phyloP scores from a whole-genome alignment of 2,329 filamentous ascomycete genomes.

The Ceratocystis papillata region DNA sequence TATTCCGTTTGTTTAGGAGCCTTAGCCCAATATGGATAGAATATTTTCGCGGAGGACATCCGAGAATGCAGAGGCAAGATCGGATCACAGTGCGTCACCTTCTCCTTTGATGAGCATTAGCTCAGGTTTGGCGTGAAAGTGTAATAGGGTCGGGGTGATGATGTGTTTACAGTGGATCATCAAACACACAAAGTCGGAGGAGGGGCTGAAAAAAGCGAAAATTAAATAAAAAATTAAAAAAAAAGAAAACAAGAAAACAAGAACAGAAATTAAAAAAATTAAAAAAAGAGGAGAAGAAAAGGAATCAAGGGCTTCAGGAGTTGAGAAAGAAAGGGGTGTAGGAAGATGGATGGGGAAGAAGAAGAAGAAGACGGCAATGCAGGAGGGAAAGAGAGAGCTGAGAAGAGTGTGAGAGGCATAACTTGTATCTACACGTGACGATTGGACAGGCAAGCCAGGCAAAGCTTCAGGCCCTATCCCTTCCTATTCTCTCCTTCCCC shows the following conservation, averaged over 20 bases:
- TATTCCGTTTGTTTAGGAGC: neutral
- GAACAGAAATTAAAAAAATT: neutral
- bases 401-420: neutral
- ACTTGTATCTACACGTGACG: neutral
- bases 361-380: neutral
- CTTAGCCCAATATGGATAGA: neutral
- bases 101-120: constrained; percentile 8
- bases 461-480: too few species aligned
- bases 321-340: neutral
- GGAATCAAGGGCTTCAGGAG: neutral
- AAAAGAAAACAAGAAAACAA: neutral
- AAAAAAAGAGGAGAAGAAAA: neutral
- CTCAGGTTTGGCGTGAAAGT: neutral
- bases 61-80: constrained; percentile 8
- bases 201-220: neutral
- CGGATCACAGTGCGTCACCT: constrained; percentile 4
- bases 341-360: neutral
- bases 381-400: neutral
- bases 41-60: neutral
- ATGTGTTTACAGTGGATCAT: constrained; percentile 11
- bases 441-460: too few species aligned
- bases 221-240: neutral
- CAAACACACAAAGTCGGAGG: constrained; percentile 9
- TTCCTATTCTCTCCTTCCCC: too few species aligned
- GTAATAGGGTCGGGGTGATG: neutral